Percentiles rank a stretch among this genome's conserved stretches.
Conservation (phyloP, 306 rosid species). For the Sicyos baderoa region DNA sequence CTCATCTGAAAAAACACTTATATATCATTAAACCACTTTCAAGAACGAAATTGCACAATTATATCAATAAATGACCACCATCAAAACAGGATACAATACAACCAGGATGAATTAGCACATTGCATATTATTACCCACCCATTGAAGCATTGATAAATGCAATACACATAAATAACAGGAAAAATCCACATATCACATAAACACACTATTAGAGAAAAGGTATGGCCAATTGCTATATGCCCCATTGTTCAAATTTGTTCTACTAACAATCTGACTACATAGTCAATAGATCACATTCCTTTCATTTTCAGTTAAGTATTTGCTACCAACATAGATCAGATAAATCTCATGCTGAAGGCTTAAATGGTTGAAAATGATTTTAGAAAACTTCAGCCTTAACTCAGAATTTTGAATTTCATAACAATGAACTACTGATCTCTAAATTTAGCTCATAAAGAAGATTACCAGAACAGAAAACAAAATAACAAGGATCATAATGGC, state of each 20-base stretch:
- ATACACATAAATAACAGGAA: constrained; percentile 1
- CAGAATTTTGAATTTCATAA: constrained; percentile 1
- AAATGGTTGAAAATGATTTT: neutral
- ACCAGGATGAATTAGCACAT: neutral
- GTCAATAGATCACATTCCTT: neutral
- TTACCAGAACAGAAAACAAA: neutral
- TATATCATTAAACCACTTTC: neutral
- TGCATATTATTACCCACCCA: neutral
- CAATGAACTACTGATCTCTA: constrained; percentile 2
- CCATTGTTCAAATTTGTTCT: neutral
- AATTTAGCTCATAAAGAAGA: neutral
- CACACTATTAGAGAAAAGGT: neutral
- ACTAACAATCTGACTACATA: constrained; percentile 3
- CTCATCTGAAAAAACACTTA: constrained; percentile 52
- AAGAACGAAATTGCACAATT: constrained; percentile 14
- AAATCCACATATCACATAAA: neutral
- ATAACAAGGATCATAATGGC: too few relatives aligned
- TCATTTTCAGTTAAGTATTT: neutral
- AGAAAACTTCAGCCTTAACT: neutral
- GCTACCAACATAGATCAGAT: neutral
- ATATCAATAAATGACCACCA: neutral
- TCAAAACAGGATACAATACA: neutral
- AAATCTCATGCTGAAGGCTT: neutral
- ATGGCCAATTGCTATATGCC: neutral
- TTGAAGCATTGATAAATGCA: neutral